Conservation (phyloP, 176 grass and related monocot genomes). For the Hyparrhenia diplandra region DNA sequence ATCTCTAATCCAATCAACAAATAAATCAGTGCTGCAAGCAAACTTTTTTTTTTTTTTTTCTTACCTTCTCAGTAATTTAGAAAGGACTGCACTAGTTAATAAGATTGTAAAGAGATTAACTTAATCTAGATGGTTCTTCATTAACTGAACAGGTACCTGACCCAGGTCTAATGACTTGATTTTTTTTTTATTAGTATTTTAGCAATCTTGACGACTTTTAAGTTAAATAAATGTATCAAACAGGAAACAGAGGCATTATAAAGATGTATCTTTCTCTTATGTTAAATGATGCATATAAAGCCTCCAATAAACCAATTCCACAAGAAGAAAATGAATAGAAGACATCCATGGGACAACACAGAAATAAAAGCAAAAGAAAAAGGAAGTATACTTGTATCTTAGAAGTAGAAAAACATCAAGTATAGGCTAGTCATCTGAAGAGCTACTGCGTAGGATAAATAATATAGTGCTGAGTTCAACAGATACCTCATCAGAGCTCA, state of each 20-base stretch:
- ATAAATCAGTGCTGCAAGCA: background rate
- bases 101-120: background rate
- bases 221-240: background rate
- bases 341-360: too few species aligned
- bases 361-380: too few species aligned
- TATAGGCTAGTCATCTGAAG: background rate
- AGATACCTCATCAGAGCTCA: constrained; percentile 54
- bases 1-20: background rate
- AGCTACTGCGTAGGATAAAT: background rate
- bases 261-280: background rate
- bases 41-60: background rate
- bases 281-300: background rate
- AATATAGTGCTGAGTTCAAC: background rate
- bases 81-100: background rate
- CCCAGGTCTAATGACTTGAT: background rate
- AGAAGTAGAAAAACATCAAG: background rate
- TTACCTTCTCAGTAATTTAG: background rate
- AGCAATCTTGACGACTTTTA: background rate
- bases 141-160: background rate
- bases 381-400: too few species aligned
- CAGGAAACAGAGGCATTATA: background rate
- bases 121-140: background rate
- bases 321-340: too few species aligned
- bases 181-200: too few species aligned
- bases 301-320: background rate